Evolutionary conservation across 768 basidiomycete species (phyloP).

Genomic region (Pleurotus platypus): DNA sequence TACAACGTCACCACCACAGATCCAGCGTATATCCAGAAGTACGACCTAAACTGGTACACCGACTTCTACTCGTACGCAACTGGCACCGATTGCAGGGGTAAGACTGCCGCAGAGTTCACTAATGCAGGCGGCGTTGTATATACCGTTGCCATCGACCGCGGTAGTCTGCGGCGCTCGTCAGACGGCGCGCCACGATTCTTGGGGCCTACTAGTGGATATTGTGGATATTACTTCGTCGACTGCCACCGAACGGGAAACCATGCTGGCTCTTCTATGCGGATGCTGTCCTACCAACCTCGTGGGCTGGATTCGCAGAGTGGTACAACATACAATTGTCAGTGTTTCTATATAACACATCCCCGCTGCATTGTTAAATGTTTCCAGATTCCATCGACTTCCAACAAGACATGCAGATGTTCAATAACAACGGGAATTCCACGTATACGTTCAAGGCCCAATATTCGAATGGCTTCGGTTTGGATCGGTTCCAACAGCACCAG

Average conservation of each 20-base stretch:
- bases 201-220: no score
- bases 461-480: not conserved
- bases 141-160: no score
- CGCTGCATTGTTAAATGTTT: not conserved
- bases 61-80: not conserved
- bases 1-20: not conserved
- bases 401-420: constrained; percentile 6
- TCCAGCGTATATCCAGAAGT: not conserved
- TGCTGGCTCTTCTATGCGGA: not conserved
- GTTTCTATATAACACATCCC: no score
- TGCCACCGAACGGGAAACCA: no score
- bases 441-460: not conserved
- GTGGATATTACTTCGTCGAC: no score
- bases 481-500: not conserved
- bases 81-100: not conserved
- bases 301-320: not conserved
- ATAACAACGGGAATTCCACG: not conserved
- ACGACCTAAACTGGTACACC: constrained; percentile 1
- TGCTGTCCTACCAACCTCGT: not conserved
- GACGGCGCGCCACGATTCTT: no score
- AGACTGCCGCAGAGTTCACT: not conserved
- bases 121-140: no score
- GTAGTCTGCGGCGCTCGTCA: no score
- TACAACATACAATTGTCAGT: not conserved
- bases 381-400: not conserved